phyloP scores from a whole-genome alignment of 78 protist genomes.

The Dictyostelium capitatum region DNA sequence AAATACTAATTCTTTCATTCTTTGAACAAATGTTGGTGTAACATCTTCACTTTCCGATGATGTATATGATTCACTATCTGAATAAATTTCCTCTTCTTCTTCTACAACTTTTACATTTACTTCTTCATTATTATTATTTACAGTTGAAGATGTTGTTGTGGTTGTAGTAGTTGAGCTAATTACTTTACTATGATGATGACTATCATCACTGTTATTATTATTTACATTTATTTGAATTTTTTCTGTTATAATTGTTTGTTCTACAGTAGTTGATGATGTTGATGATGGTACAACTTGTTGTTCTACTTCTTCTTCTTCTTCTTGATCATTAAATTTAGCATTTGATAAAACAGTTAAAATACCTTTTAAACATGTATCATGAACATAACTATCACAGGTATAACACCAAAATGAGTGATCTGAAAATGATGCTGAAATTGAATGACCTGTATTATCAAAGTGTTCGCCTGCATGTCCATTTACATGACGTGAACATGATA shows the following conservation, averaged over 20 bases:
- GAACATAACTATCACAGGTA: conserved; percentile 44
- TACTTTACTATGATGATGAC: background rate
- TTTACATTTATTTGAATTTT: background rate
- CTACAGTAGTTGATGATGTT: background rate
- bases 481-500: conserved; percentile 69
- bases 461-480: conserved; percentile 52
- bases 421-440: conserved; percentile 58
- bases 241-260: background rate
- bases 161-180: background rate
- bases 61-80: background rate
- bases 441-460: conserved; percentile 28
- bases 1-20: conserved; percentile 19
- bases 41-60: conserved; percentile 23
- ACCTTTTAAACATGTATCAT: background rate
- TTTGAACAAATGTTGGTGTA: conserved; percentile 2
- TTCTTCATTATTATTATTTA: background rate
- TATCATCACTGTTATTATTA: background rate
- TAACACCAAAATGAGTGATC: conserved; percentile 76
- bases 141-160: background rate
- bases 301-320: background rate
- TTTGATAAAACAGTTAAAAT: background rate
- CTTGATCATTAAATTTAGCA: background rate
- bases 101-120: background rate
- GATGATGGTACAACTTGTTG: background rate
- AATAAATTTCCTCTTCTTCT: background rate